Conservation (phyloP, 2,329 filamentous ascomycete species). For the Neonectria hederae region DNA sequence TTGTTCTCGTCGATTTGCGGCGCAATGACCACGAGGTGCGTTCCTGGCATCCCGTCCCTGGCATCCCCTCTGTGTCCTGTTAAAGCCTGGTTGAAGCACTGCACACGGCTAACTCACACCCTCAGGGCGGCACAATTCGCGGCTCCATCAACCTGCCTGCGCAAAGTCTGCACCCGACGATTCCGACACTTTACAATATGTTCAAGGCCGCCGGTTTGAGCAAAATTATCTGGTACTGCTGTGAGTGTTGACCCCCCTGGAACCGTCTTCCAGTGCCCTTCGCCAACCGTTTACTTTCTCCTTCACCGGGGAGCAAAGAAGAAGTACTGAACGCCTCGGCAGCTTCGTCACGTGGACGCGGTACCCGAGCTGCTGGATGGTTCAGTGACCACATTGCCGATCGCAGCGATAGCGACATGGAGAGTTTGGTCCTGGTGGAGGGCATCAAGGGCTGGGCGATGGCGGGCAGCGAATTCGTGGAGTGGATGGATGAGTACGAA, state of each 20-base stretch:
- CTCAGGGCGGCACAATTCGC: conserved; percentile 64
- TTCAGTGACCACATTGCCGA: conserved; percentile 61
- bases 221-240: conserved; percentile 59
- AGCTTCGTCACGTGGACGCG: conserved; percentile 66
- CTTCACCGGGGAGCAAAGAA: too few relatives aligned
- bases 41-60: not conserved
- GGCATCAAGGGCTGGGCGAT: conserved; percentile 65
- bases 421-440: conserved; percentile 59
- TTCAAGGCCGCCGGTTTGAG: conserved; percentile 53
- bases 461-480: conserved; percentile 57
- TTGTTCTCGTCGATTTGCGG: conserved; percentile 57
- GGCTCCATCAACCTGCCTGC: conserved; percentile 63
- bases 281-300: too few relatives aligned
- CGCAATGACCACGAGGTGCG: conserved; percentile 53
- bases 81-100: not conserved
- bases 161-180: conserved; percentile 55
- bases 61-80: not conserved
- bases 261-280: too few relatives aligned
- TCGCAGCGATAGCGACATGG: conserved; percentile 50
- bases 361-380: conserved; percentile 64
- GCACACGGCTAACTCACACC: not conserved
- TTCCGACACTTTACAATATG: conserved; percentile 54
- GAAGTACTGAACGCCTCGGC: conserved; percentile 1
- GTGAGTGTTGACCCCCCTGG: conserved; percentile 44
- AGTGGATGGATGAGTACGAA: conserved; percentile 59